Conservation (phyloP, 495 filamentous ascomycete species). For the Penicillium salamii region DNA sequence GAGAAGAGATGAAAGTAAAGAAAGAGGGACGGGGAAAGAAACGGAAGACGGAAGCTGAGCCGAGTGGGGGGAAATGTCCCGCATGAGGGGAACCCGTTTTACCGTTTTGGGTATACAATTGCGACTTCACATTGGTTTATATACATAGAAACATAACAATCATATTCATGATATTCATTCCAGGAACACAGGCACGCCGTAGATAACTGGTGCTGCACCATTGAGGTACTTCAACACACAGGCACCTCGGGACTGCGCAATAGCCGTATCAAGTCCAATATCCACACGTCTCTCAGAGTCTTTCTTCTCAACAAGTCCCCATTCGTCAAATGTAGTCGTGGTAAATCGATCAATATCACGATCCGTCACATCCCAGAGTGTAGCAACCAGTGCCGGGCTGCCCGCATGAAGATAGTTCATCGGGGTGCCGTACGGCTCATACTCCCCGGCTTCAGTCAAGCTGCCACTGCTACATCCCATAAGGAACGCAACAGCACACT, state of each 20-base stretch:
- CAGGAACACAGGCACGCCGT: conserved; percentile 91
- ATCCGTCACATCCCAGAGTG: conserved; percentile 97
- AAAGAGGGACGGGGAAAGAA: background rate
- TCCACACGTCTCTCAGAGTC: conserved; percentile 12
- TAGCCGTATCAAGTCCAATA: conserved; percentile 68
- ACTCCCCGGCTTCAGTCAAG: conserved; percentile 77
- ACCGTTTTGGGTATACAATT: no score
- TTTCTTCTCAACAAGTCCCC: conserved; percentile 64
- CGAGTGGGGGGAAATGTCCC: background rate
- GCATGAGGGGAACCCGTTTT: conserved; percentile 16
- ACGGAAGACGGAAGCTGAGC: background rate
- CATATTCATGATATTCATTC: conserved; percentile 30
- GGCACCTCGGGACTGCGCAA: conserved; percentile 64
- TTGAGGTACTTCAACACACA: conserved; percentile 90
- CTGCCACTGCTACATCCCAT: conserved; percentile 88
- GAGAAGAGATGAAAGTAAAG: background rate
- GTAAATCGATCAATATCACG: conserved; percentile 93
- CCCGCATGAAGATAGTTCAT: conserved; percentile 88
- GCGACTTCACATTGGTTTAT: conserved; percentile 1
- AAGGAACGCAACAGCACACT: conserved; percentile 77
- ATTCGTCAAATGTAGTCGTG: conserved; percentile 69
- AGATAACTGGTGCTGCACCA: conserved; percentile 87
- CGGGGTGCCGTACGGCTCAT: conserved; percentile 85
- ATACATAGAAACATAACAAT: background rate
- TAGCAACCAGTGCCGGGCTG: conserved; percentile 77